These are phyloP conservation scores for Pinus tabuliformis DNA, from an alignment of 75 land plant genomes.

Conservation along the genomic window DNA sequence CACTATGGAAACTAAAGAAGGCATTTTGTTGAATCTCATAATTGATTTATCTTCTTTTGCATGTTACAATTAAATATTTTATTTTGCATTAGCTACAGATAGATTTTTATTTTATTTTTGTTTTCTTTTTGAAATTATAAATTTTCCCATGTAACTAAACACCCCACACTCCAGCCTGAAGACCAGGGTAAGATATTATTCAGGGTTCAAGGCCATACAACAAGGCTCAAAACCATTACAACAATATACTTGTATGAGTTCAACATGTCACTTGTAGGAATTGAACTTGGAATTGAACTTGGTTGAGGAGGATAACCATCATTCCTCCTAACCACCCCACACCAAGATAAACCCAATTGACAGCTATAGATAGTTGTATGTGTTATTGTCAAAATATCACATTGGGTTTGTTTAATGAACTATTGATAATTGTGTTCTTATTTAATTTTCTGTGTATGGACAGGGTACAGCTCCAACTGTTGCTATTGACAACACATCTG, in stretches of 20 bases:
- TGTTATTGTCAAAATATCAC: not conserved
- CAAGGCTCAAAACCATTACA: not conserved
- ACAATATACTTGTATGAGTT: too few species aligned
- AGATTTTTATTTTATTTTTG: not conserved
- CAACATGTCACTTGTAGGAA: too few species aligned
- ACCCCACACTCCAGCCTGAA: too few species aligned
- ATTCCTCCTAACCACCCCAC: too few species aligned
- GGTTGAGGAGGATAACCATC: not conserved
- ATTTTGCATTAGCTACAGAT: not conserved
- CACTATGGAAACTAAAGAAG: not conserved
- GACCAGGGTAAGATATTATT: too few species aligned
- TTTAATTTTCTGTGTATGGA: constrained; percentile 3
- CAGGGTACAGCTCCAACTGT: constrained; percentile 97
- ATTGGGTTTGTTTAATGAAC: not conserved
- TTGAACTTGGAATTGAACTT: too few species aligned
- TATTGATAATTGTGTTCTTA: not conserved
- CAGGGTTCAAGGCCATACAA: too few species aligned
- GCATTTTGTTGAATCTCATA: not conserved
- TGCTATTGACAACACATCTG: constrained; percentile 85
- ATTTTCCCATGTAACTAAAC: too few species aligned
- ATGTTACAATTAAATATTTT: not conserved
- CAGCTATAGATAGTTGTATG: not conserved
- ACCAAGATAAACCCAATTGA: too few species aligned
- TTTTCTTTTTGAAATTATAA: too few species aligned
- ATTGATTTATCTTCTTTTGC: not conserved